A percentile compares a stretch with the other conserved stretches of the same genome.
Conservation (phyloP, 129 eudicot genomes). For the Smallanthus sonchifolius region DNA sequence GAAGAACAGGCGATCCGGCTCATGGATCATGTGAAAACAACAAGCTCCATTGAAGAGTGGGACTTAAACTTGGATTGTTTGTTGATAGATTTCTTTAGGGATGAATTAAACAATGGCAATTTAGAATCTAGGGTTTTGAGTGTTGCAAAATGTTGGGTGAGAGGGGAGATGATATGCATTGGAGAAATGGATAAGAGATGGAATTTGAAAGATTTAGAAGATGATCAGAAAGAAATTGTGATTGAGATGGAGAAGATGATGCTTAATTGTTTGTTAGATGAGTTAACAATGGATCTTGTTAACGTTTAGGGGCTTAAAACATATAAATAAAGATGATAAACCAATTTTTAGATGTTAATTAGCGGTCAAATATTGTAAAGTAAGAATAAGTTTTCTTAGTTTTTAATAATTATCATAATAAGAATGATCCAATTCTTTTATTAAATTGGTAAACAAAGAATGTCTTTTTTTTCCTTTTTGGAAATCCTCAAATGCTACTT, state of each 20-base stretch:
- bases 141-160: constrained; percentile 50
- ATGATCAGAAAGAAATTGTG: constrained; percentile 42
- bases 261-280: constrained; percentile 53
- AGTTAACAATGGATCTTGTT: constrained; percentile 41
- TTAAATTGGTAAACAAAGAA: too few relatives aligned
- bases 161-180: constrained; percentile 37
- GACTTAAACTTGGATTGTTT: constrained; percentile 18
- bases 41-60: neutral
- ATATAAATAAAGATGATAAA: neutral
- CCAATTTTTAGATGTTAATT: neutral
- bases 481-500: too few relatives aligned
- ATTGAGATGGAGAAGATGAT: constrained; percentile 37
- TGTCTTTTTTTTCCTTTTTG: too few relatives aligned
- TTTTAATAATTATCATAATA: neutral
- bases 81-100: constrained; percentile 49
- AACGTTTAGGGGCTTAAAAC: neutral
- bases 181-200: constrained; percentile 52
- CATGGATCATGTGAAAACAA: constrained; percentile 24
- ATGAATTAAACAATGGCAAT: constrained; percentile 27
- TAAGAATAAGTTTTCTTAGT: neutral
- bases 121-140: constrained; percentile 31
- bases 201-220: constrained; percentile 45
- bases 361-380: neutral
- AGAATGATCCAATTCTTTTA: too few relatives aligned
- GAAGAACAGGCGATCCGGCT: constrained; percentile 47